Percentiles rank a stretch among this genome's conserved stretches.
phyloP scores from a whole-genome alignment of 2,329 filamentous ascomycete genomes.

The Aspergillus bombycis region DNA sequence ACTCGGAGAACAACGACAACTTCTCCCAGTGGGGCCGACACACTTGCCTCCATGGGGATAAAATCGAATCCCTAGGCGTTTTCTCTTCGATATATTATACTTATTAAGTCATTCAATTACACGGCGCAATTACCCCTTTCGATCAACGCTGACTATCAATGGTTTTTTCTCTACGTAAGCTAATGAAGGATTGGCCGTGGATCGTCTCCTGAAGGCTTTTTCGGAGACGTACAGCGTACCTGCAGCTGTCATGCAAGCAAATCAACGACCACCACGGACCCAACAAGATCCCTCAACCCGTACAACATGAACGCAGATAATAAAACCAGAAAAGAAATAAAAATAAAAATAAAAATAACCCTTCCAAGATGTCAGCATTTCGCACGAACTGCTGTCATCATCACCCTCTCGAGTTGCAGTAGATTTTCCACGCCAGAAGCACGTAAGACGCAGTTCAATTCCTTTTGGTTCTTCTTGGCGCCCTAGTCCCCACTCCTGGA shows the following conservation, averaged over 20 bases:
- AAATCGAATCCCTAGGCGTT: too few relatives aligned
- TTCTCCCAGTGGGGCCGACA: background rate
- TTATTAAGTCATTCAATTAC: too few relatives aligned
- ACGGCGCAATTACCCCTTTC: background rate
- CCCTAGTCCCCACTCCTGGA: too few relatives aligned
- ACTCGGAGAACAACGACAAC: background rate
- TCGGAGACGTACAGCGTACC: constrained; percentile 14
- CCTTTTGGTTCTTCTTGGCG: background rate
- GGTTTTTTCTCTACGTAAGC: background rate
- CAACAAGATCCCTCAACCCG: background rate
- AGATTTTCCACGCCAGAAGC: background rate
- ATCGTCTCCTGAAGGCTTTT: background rate
- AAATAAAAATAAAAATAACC: background rate
- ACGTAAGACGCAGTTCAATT: background rate
- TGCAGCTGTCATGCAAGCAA: constrained; percentile 22
- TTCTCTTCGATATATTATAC: too few relatives aligned
- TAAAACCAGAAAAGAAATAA: background rate
- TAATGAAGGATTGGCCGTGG: background rate
- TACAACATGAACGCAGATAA: background rate
- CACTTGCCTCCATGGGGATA: too few relatives aligned
- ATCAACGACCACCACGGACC: background rate
- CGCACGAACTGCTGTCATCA: background rate
- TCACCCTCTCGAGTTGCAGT: background rate
- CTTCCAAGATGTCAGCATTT: background rate
- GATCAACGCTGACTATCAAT: background rate